These are phyloP conservation scores for Pyronema domesticum DNA, from an alignment of 495 filamentous ascomycete species.

Conservation along the genomic window DNA sequence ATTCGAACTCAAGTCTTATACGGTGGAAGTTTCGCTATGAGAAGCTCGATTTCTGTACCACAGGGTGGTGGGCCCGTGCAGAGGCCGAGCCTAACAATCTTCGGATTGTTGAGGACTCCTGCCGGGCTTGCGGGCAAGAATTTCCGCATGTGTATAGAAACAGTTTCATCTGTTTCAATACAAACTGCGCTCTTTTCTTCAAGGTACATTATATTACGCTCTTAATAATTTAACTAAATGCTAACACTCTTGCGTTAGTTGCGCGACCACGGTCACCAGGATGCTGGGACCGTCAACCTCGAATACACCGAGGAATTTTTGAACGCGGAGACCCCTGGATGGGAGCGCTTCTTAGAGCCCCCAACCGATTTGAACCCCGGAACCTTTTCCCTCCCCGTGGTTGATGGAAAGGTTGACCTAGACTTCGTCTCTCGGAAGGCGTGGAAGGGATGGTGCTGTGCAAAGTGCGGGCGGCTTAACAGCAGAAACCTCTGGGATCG, in stretches of 20 bases:
- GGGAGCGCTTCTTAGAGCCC: conserved; percentile 27
- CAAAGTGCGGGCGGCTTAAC: conserved; percentile 46
- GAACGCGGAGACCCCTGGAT: conserved; percentile 25
- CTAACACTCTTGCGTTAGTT: no score
- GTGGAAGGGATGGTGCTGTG: conserved; percentile 57
- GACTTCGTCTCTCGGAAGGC: conserved; percentile 24
- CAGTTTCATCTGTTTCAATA: conserved; percentile 57
- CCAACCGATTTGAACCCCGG: conserved; percentile 26
- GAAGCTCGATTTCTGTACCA: conserved; percentile 39
- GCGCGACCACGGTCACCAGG: no score
- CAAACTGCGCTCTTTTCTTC: conserved; percentile 42
- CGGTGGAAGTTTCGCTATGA: conserved; percentile 48
- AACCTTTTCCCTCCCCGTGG: conserved; percentile 11
- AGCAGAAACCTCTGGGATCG: conserved; percentile 42
- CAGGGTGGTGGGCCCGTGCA: conserved; percentile 51
- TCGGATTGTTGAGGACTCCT: conserved; percentile 28
- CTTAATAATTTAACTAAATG: conserved; percentile 34
- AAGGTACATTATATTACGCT: conserved; percentile 9
- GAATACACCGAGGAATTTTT: conserved; percentile 35
- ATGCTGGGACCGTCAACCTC: not conserved
- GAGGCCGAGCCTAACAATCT: conserved; percentile 22
- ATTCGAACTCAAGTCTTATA: conserved; percentile 24
- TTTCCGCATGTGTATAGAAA: conserved; percentile 33
- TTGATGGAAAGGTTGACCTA: conserved; percentile 21
- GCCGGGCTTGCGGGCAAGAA: conserved; percentile 26